A percentile compares a stretch with the other conserved stretches of the same genome.
Conservation (phyloP, 768 basidiomycete species). For the Asterophora lycoperdoides region DNA sequence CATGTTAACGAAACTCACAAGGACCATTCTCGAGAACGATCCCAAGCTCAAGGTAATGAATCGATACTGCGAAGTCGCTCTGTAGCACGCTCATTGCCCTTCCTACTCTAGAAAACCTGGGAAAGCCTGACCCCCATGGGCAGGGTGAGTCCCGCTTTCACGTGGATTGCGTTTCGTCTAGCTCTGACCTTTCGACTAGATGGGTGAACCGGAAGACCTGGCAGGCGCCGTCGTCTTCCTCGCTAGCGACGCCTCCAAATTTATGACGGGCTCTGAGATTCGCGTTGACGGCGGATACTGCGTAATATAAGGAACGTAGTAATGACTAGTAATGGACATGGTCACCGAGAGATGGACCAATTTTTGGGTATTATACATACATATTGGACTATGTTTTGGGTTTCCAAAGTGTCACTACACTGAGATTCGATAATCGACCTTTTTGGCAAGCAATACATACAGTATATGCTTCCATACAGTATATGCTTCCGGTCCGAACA, state of each 20-base stretch:
- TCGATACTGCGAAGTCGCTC: neutral
- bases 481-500: too few relatives aligned
- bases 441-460: too few relatives aligned
- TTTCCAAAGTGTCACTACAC: too few relatives aligned
- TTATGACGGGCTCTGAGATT: slow-evolving; percentile 84
- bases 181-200: slow-evolving; percentile 35
- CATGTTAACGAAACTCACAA: slow-evolving; percentile 89
- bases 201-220: slow-evolving; percentile 92
- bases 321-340: too few relatives aligned
- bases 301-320: neutral
- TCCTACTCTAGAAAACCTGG: slow-evolving; percentile 64
- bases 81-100: neutral
- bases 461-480: too few relatives aligned
- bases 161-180: slow-evolving; percentile 1
- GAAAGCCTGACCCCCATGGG: slow-evolving; percentile 84
- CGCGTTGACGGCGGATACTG: slow-evolving; percentile 92
- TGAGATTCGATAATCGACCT: too few relatives aligned
- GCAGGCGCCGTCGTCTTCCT: slow-evolving; percentile 89
- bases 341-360: too few relatives aligned
- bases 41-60: slow-evolving; percentile 65
- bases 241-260: slow-evolving; percentile 83
- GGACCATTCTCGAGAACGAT: slow-evolving; percentile 72
- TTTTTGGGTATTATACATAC: too few relatives aligned
- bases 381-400: too few relatives aligned
- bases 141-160: slow-evolving; percentile 44